phyloP scores from a whole-genome alignment of 177 flowering plant genomes.

The Tripterygium wilfordii region DNA sequence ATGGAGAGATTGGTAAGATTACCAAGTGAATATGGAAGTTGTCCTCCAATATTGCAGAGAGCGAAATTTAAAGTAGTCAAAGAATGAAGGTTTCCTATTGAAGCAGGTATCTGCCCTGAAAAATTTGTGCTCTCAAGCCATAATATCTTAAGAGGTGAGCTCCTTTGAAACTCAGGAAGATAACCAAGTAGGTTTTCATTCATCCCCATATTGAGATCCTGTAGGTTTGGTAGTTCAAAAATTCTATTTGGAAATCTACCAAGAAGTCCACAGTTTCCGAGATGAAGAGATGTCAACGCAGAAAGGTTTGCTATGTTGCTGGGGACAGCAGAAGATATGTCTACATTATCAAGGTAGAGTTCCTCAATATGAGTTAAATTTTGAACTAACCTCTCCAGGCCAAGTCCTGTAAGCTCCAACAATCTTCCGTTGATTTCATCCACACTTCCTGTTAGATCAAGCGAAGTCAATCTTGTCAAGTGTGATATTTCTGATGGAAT shows the following conservation, averaged over 20 bases:
- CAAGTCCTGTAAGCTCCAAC: background rate
- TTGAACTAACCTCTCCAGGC: too few species aligned
- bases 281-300: background rate
- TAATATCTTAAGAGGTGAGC: too few species aligned
- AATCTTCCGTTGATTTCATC: background rate
- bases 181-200: too few species aligned
- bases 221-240: slow-evolving; percentile 4
- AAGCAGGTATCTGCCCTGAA: background rate
- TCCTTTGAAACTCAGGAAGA: too few species aligned
- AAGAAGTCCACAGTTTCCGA: background rate
- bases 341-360: too few species aligned
- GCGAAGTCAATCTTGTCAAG: slow-evolving; percentile 1
- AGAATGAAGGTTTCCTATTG: too few species aligned
- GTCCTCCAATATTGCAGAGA: too few species aligned
- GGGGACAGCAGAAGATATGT: background rate
- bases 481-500: slow-evolving; percentile 10
- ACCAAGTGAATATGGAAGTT: too few species aligned
- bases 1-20: too few species aligned
- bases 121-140: background rate
- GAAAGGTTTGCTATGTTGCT: background rate
- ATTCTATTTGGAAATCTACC: background rate
- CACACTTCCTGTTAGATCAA: slow-evolving; percentile 3
- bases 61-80: too few species aligned
- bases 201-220: background rate
- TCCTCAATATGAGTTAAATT: too few species aligned